These are phyloP conservation scores for Penicillium occitanis DNA, from an alignment of 2,329 filamentous ascomycete species.

Conservation along the genomic window DNA sequence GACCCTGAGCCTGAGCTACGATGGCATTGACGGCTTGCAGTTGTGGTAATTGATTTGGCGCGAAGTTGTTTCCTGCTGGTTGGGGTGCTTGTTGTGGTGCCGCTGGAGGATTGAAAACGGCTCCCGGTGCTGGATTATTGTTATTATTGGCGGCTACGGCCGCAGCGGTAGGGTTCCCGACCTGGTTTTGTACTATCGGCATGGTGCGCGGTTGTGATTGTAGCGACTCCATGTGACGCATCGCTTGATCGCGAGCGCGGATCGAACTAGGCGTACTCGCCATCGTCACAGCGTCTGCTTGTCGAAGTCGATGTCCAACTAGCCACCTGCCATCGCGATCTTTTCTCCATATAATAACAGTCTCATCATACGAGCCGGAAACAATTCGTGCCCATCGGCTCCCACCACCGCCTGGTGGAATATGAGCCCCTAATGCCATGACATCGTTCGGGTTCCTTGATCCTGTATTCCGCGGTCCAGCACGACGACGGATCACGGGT, in stretches of 20 bases:
- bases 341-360: constrained; percentile 90
- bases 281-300: constrained; percentile 53
- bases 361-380: constrained; percentile 94
- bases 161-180: background rate
- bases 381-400: constrained; percentile 92
- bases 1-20: constrained; percentile 18
- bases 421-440: constrained; percentile 72
- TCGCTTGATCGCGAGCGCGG: constrained; percentile 20
- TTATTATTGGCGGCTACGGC: constrained; percentile 33
- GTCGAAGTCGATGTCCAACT: constrained; percentile 69
- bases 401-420: constrained; percentile 88
- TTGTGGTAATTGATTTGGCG: constrained; percentile 20
- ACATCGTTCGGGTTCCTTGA: constrained; percentile 74
- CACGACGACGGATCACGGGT: background rate
- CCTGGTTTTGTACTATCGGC: constrained; percentile 31
- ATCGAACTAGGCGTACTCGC: constrained; percentile 25
- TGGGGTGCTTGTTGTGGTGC: constrained; percentile 10
- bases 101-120: background rate
- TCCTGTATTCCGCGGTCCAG: constrained; percentile 59
- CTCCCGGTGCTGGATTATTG: background rate
- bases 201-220: constrained; percentile 6
- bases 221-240: constrained; percentile 11
- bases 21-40: constrained; percentile 11
- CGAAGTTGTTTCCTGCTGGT: constrained; percentile 8
- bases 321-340: constrained; percentile 84